phyloP scores from a whole-genome alignment of 768 basidiomycete species.

The Lactarius evosmus region DNA sequence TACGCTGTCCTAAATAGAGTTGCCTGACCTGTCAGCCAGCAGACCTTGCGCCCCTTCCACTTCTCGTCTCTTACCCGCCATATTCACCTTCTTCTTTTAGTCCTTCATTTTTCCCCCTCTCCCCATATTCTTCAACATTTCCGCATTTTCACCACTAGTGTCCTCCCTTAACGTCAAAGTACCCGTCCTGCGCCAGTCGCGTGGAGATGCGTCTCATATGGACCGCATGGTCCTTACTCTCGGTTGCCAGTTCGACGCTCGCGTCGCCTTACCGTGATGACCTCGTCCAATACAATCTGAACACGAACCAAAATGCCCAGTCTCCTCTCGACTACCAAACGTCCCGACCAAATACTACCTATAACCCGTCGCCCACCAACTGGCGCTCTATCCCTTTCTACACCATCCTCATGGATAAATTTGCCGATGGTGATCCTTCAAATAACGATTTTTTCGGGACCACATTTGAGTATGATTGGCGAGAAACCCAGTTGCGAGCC shows the following conservation, averaged over 20 bases:
- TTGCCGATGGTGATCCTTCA: constrained; percentile 86
- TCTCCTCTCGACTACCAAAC: constrained; percentile 63
- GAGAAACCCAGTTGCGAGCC: constrained; percentile 84
- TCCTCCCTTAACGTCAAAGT: not conserved
- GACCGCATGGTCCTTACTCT: constrained; percentile 42
- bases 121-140: constrained; percentile 36
- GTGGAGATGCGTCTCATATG: constrained; percentile 34
- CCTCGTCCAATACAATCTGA: constrained; percentile 73
- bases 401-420: constrained; percentile 87
- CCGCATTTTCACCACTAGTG: constrained; percentile 31
- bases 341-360: constrained; percentile 58
- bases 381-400: constrained; percentile 84
- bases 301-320: constrained; percentile 68
- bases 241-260: constrained; percentile 39
- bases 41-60: not conserved
- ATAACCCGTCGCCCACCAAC: constrained; percentile 77
- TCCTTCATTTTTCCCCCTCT: constrained; percentile 3
- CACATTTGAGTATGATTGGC: constrained; percentile 77
- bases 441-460: constrained; percentile 90
- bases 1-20: constrained; percentile 1
- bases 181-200: not conserved
- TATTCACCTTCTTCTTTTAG: not conserved
- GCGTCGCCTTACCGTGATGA: constrained; percentile 68
- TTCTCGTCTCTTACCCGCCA: constrained; percentile 7
- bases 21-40: not conserved